These are phyloP conservation scores for Aspergillus transmontanensis DNA, from an alignment of 2,329 filamentous ascomycete genomes.

Conservation along the genomic window DNA sequence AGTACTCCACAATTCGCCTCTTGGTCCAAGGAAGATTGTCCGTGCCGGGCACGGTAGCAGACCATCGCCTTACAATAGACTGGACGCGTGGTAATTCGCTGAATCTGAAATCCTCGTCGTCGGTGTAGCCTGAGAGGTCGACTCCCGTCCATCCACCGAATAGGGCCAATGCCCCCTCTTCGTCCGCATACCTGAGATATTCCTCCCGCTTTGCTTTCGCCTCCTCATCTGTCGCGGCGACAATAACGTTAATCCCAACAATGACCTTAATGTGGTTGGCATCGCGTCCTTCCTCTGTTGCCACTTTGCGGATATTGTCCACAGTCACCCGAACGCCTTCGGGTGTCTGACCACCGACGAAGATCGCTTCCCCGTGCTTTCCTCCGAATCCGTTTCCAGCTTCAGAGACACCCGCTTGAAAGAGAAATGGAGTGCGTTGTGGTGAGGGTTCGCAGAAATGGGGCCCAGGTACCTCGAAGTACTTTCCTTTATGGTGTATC, in stretches of 20 bases:
- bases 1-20: slow-evolving; percentile 25
- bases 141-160: slow-evolving; percentile 47
- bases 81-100: slow-evolving; percentile 25
- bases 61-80: background rate
- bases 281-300: slow-evolving; percentile 37
- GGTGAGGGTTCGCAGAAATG: slow-evolving; percentile 41
- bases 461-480: slow-evolving; percentile 40
- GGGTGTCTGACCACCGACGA: slow-evolving; percentile 43
- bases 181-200: slow-evolving; percentile 40
- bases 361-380: slow-evolving; percentile 44
- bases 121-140: slow-evolving; percentile 10
- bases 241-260: slow-evolving; percentile 41
- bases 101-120: slow-evolving; percentile 16
- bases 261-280: slow-evolving; percentile 41
- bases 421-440: slow-evolving; percentile 31
- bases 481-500: slow-evolving; percentile 34
- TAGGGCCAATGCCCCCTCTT: slow-evolving; percentile 42
- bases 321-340: slow-evolving; percentile 39
- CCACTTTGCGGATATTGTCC: slow-evolving; percentile 39
- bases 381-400: slow-evolving; percentile 46
- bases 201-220: slow-evolving; percentile 43
- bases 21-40: slow-evolving; percentile 30
- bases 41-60: background rate
- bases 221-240: slow-evolving; percentile 43
- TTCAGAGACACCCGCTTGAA: slow-evolving; percentile 47